Evolutionary conservation across 345 rosid genomes (phyloP).

Genomic region (Punica granatum): DNA sequence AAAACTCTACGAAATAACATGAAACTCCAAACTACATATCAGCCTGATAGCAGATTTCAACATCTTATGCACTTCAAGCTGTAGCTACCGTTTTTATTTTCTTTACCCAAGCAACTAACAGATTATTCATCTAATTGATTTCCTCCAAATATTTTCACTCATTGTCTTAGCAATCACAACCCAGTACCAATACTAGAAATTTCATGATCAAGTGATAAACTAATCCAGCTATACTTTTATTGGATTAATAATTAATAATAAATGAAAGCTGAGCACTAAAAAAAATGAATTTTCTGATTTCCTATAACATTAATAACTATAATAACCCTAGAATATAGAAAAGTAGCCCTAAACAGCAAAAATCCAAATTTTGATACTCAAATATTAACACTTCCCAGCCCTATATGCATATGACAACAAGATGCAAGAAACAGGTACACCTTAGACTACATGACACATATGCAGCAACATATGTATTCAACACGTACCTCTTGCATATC

Average conservation of each 20-base stretch:
- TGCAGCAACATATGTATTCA: neutral
- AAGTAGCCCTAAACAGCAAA: neutral
- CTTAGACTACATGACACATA: neutral
- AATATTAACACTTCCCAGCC: neutral
- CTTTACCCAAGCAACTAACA: too few species aligned
- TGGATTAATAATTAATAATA: neutral
- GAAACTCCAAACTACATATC: neutral
- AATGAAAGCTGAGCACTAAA: neutral
- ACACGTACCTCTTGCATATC: conserved; percentile 87
- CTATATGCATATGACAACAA: neutral
- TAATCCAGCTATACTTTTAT: too few species aligned
- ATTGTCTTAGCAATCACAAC: neutral
- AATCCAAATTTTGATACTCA: neutral
- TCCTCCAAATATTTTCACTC: neutral
- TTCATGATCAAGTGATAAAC: neutral
- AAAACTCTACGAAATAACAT: neutral
- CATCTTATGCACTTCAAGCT: neutral
- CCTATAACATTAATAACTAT: too few species aligned
- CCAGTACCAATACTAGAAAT: neutral
- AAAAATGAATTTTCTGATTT: neutral
- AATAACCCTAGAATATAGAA: neutral
- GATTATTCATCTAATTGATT: neutral
- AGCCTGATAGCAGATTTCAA: neutral
- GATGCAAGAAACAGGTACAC: neutral
- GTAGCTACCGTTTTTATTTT: neutral